These are phyloP conservation scores for Protomyces arabidopsidicola DNA, from an alignment of 1,139 yeast genomes.

Conservation along the genomic window DNA sequence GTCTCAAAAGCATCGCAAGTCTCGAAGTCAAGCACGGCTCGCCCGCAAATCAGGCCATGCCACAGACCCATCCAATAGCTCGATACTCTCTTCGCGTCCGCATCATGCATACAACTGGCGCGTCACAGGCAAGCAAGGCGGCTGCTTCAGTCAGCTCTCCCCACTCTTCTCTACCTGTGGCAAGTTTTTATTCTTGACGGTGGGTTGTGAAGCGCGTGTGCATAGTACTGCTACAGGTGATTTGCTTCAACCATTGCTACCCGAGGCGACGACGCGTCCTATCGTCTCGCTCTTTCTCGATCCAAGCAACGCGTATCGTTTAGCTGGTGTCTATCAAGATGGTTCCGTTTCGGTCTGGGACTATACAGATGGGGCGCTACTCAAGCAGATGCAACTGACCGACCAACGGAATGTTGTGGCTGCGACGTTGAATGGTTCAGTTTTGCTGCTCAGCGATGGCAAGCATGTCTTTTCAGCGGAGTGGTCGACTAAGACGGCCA, in stretches of 20 bases:
- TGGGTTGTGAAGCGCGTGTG: slow-evolving; percentile 21
- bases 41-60: background rate
- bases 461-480: slow-evolving; percentile 3
- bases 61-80: background rate
- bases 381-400: background rate
- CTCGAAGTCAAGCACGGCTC: background rate
- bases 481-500: slow-evolving; percentile 3
- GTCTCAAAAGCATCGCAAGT: background rate
- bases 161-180: slow-evolving; percentile 13
- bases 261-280: background rate
- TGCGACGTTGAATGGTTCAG: slow-evolving; percentile 6
- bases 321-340: slow-evolving; percentile 10
- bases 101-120: background rate
- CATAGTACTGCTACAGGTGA: slow-evolving; percentile 26
- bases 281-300: slow-evolving; percentile 22
- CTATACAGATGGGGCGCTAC: slow-evolving; percentile 26
- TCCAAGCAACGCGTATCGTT: slow-evolving; percentile 27
- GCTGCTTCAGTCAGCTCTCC: slow-evolving; percentile 9
- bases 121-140: slow-evolving; percentile 8
- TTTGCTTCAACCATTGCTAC: slow-evolving; percentile 4
- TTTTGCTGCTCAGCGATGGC: slow-evolving; percentile 10
- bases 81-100: background rate
- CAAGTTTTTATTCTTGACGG: slow-evolving; percentile 17
- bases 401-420: slow-evolving; percentile 7
- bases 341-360: slow-evolving; percentile 27